These are phyloP conservation scores for Fonsecaea multimorphosa DNA, from an alignment of 2,329 filamentous ascomycete species.

Conservation along the genomic window DNA sequence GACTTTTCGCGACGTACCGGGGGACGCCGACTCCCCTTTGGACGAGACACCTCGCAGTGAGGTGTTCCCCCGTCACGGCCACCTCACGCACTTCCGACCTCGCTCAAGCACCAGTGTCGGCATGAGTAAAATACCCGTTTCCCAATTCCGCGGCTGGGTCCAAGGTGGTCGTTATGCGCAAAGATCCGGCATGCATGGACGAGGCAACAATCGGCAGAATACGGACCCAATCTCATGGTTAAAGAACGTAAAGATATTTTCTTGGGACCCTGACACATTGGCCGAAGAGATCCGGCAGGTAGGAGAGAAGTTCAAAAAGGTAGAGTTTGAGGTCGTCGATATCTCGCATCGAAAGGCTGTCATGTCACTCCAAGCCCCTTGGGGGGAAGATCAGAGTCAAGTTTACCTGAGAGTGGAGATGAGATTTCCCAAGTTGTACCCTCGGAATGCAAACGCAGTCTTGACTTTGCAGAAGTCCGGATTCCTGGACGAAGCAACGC, in stretches of 20 bases:
- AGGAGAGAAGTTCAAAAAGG: conserved; percentile 65
- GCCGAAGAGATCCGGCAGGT: conserved; percentile 68
- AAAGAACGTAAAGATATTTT: conserved; percentile 67
- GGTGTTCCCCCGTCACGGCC: conserved; percentile 33
- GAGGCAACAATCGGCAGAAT: conserved; percentile 55
- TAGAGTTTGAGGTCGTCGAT: conserved; percentile 65
- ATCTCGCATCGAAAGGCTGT: conserved; percentile 60
- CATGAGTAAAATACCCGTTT: conserved; percentile 60
- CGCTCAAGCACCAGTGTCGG: conserved; percentile 50
- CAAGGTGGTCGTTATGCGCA: conserved; percentile 57
- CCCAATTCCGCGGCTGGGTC: conserved; percentile 49
- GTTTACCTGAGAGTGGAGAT: conserved; percentile 64
- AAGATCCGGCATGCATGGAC: conserved; percentile 56
- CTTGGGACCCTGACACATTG: conserved; percentile 60
- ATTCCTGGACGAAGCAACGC: conserved; percentile 59
- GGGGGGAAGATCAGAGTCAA: conserved; percentile 59
- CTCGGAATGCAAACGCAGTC: conserved; percentile 55
- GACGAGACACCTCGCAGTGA: conserved; percentile 36
- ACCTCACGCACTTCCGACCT: conserved; percentile 35
- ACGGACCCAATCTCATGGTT: conserved; percentile 69
- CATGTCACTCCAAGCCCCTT: conserved; percentile 66
- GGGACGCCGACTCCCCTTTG: conserved; percentile 52
- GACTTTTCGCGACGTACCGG: conserved; percentile 78
- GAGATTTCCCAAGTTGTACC: conserved; percentile 64
- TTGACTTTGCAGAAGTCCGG: conserved; percentile 65